A percentile compares a stretch with the other conserved stretches of the same genome.
These are phyloP conservation scores for Perilla frutescens DNA, from an alignment of 257 asterid species.

Conservation along the genomic window DNA sequence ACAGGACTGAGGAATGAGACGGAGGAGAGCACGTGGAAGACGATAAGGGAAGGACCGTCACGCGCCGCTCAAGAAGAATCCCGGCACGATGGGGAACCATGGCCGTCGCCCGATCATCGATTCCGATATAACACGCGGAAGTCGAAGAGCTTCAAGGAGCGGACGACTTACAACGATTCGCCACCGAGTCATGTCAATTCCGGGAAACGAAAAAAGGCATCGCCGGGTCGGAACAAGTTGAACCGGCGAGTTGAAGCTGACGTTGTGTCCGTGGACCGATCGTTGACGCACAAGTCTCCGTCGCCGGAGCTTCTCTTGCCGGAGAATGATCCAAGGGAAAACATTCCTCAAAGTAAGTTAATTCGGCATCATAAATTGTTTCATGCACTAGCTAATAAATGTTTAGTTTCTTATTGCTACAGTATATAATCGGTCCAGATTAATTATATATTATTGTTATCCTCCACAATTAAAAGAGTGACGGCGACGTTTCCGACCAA, in stretches of 20 bases:
- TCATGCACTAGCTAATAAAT: not conserved
- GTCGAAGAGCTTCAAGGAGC: constrained; percentile 53
- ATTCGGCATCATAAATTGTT: not conserved
- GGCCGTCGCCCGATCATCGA: not conserved
- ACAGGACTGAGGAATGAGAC: constrained; percentile 35
- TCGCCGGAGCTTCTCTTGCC: not conserved
- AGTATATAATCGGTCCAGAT: no score
- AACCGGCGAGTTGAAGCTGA: constrained; percentile 45
- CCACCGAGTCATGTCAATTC: constrained; percentile 9
- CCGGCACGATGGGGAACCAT: constrained; percentile 26
- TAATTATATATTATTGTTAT: no score
- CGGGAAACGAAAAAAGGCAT: constrained; percentile 19
- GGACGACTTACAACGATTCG: constrained; percentile 30
- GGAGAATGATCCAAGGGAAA: not conserved
- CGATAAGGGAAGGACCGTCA: constrained; percentile 43
- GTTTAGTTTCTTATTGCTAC: no score
- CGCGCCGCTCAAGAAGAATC: constrained; percentile 27
- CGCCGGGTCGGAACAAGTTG: constrained; percentile 52
- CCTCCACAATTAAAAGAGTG: no score
- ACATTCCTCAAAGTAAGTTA: constrained; percentile 3
- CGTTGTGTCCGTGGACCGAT: not conserved
- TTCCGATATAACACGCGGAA: constrained; percentile 22
- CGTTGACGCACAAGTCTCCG: not conserved
- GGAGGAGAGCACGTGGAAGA: constrained; percentile 58
- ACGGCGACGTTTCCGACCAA: no score